These are phyloP conservation scores for Articulospora tetracladia DNA, from an alignment of 495 filamentous ascomycete species.

Conservation along the genomic window DNA sequence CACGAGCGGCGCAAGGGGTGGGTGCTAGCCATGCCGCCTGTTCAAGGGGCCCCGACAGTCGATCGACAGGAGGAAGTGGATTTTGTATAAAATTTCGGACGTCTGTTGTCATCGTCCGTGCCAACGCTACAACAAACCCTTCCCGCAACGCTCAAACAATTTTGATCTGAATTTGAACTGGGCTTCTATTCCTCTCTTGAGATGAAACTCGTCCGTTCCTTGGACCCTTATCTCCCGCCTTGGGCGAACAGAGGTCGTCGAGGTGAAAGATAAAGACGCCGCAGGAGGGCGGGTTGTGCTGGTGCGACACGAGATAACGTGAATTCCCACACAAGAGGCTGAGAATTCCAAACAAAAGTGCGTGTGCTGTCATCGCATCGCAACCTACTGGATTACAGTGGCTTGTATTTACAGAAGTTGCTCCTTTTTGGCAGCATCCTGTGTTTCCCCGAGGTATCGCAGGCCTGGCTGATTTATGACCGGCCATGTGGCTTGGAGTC, in stretches of 20 bases:
- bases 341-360: background rate
- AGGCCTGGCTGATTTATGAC: too few species aligned
- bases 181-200: background rate
- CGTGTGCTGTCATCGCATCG: background rate
- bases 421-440: too few species aligned
- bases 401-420: too few species aligned
- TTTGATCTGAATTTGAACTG: background rate
- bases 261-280: background rate
- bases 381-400: background rate
- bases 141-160: background rate
- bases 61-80: too few species aligned
- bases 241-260: background rate
- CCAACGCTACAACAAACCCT: background rate
- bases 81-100: background rate
- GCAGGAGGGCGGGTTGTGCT: background rate
- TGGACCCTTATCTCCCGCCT: background rate
- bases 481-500: too few species aligned
- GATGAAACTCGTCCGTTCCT: background rate
- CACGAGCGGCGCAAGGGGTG: background rate
- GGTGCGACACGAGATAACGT: background rate
- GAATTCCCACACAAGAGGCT: background rate
- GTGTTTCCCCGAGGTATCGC: too few species aligned
- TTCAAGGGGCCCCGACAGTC: too few species aligned
- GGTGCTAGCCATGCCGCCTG: background rate
- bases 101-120: constrained; percentile 1